Evolutionary conservation across 2,329 filamentous ascomycete genomes (phyloP).

Genomic region (Ploettnerulaceae sp.): DNA sequence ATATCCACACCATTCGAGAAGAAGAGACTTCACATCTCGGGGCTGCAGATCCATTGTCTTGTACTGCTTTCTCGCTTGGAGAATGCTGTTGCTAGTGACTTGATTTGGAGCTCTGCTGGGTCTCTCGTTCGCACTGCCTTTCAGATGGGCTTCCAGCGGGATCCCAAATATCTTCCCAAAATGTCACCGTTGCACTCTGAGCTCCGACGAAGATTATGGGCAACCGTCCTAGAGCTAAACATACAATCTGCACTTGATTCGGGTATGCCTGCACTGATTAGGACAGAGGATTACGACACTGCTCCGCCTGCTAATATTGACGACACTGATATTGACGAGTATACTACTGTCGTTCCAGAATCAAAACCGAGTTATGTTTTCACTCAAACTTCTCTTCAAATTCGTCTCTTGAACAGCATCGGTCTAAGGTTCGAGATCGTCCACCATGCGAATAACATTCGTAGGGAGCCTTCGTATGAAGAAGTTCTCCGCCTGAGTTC

Average conservation of each 20-base stretch:
- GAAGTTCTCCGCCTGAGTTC: constrained; percentile 44
- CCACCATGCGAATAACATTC: constrained; percentile 43
- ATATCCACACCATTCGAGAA: constrained; percentile 39
- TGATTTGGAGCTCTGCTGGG: constrained; percentile 49
- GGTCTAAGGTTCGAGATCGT: constrained; percentile 41
- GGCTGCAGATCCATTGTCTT: constrained; percentile 49
- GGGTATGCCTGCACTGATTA: constrained; percentile 46
- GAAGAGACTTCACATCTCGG: constrained; percentile 43
- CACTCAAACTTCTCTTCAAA: constrained; percentile 47
- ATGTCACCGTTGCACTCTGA: constrained; percentile 47
- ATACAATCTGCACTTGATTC: constrained; percentile 47
- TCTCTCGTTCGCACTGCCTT: constrained; percentile 49
- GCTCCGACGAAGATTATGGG: constrained; percentile 52
- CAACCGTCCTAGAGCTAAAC: constrained; percentile 50
- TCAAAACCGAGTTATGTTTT: constrained; percentile 31
- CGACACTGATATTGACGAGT: constrained; percentile 46
- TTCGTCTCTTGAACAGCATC: constrained; percentile 43
- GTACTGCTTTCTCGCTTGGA: constrained; percentile 46
- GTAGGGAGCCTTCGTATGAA: constrained; percentile 41
- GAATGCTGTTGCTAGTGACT: constrained; percentile 44
- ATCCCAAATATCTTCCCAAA: constrained; percentile 45
- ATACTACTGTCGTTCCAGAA: constrained; percentile 17
- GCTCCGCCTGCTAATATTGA: constrained; percentile 46
- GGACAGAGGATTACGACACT: constrained; percentile 46
- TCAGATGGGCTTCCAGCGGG: constrained; percentile 54